These are phyloP conservation scores for Ampelomyces quisqualis DNA, from an alignment of 2,329 filamentous ascomycete species.

Conservation along the genomic window DNA sequence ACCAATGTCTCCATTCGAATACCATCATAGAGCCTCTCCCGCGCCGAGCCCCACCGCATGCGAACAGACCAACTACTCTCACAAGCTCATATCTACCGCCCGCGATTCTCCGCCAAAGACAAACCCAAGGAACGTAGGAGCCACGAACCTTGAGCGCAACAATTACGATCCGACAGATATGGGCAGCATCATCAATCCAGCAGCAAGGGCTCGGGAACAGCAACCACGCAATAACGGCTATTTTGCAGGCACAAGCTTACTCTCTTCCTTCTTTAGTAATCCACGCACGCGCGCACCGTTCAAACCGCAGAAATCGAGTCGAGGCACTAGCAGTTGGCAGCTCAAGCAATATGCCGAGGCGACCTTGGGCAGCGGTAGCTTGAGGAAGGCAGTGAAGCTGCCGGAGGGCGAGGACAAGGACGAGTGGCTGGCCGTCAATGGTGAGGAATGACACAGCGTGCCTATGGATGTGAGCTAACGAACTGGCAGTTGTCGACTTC, in stretches of 20 bases:
- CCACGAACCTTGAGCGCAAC: slow-evolving; percentile 15
- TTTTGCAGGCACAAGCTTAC: slow-evolving; percentile 36
- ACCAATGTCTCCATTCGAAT: slow-evolving; percentile 2
- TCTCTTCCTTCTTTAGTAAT: slow-evolving; percentile 60
- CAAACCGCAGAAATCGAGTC: slow-evolving; percentile 79
- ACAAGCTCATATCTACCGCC: slow-evolving; percentile 24
- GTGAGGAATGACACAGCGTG: slow-evolving; percentile 52
- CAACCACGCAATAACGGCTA: slow-evolving; percentile 16
- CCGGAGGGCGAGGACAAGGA: slow-evolving; percentile 97
- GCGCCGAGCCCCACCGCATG: slow-evolving; percentile 19
- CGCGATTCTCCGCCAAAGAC: slow-evolving; percentile 8
- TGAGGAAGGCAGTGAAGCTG: slow-evolving; percentile 94
- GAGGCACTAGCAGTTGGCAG: slow-evolving; percentile 89
- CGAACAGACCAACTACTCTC: slow-evolving; percentile 40
- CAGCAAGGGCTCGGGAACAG: slow-evolving; percentile 7
- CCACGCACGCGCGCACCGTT: slow-evolving; percentile 88
- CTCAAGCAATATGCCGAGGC: slow-evolving; percentile 97
- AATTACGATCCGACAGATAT: slow-evolving; percentile 6
- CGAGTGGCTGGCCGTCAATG: slow-evolving; percentile 97
- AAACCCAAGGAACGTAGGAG: slow-evolving; percentile 5
- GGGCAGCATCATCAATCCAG: slow-evolving; percentile 13
- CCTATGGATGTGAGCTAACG: slow-evolving; percentile 11
- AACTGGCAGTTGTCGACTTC: slow-evolving; percentile 86
- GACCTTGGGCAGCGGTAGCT: slow-evolving; percentile 87
- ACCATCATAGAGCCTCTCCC: slow-evolving; percentile 4